These are phyloP conservation scores for Colletotrichum australisinense DNA, from an alignment of 2,329 filamentous ascomycete genomes.

Conservation along the genomic window DNA sequence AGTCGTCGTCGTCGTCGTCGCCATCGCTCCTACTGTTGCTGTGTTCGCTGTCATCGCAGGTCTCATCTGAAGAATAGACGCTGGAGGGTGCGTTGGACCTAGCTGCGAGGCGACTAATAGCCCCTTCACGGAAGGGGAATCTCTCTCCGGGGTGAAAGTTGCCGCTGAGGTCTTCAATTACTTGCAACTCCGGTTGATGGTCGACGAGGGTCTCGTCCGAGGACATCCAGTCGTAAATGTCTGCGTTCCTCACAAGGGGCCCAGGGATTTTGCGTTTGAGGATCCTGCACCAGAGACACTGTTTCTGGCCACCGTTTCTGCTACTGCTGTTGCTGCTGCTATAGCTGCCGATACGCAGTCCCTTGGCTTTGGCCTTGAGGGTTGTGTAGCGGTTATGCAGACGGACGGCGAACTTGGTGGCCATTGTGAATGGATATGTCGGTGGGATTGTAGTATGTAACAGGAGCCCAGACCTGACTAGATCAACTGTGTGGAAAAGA, in stretches of 20 bases:
- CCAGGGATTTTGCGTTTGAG: neutral
- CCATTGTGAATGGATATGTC: neutral
- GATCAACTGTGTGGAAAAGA: neutral
- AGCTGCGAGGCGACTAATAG: neutral
- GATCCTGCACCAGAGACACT: neutral
- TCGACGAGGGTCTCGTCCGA: neutral
- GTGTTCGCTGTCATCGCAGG: neutral
- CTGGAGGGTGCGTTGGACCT: neutral
- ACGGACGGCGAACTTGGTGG: neutral
- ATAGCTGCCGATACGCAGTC: neutral
- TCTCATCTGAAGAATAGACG: neutral
- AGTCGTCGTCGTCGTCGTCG: neutral
- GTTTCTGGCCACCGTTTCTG: neutral
- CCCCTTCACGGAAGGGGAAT: neutral
- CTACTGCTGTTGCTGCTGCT: neutral
- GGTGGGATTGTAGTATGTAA: neutral
- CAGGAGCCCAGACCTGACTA: neutral
- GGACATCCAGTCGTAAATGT: neutral
- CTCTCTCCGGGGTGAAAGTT: neutral
- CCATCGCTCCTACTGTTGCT: neutral
- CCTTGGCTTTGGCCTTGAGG: neutral
- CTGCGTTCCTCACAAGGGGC: neutral
- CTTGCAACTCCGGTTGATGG: neutral
- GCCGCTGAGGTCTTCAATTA: neutral
- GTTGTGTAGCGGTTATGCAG: neutral